Evolutionary conservation across 768 basidiomycete genomes (phyloP).

Genomic region (Mycena indigotica): DNA sequence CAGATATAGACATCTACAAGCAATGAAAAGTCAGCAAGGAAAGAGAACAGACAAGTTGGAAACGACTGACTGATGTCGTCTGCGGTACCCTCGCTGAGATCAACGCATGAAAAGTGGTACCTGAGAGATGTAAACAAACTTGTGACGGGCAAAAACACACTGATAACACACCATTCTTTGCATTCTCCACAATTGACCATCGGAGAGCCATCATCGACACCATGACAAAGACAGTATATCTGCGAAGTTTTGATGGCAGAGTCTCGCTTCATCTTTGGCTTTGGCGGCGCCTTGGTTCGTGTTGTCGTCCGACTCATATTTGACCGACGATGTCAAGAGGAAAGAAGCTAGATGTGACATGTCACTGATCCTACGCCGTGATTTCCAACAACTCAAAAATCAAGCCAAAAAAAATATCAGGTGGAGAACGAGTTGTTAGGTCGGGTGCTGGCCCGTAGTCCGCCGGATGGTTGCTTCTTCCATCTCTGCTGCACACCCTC

Average conservation of each 20-base stretch:
- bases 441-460: neutral
- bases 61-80: conserved; percentile 74
- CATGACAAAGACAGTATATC: conserved; percentile 63
- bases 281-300: conserved; percentile 4
- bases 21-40: conserved; percentile 6
- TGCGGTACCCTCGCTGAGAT: conserved; percentile 62
- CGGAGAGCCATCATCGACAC: conserved; percentile 75
- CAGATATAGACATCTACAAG: conserved; percentile 39
- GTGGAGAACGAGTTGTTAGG: no score
- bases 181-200: conserved; percentile 80
- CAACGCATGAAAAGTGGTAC: conserved; percentile 84
- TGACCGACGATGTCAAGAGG: neutral
- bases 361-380: neutral
- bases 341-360: neutral
- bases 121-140: conserved; percentile 38
- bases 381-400: no score
- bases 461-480: neutral
- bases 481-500: neutral
- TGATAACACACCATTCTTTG: conserved; percentile 62
- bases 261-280: conserved; percentile 18
- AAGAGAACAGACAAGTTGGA: neutral
- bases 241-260: conserved; percentile 8
- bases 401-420: no score
- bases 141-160: conserved; percentile 3
- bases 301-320: neutral